Evolutionary conservation across 2,329 filamentous ascomycete genomes (phyloP).

Genomic region (Diplodia intermedia): DNA sequence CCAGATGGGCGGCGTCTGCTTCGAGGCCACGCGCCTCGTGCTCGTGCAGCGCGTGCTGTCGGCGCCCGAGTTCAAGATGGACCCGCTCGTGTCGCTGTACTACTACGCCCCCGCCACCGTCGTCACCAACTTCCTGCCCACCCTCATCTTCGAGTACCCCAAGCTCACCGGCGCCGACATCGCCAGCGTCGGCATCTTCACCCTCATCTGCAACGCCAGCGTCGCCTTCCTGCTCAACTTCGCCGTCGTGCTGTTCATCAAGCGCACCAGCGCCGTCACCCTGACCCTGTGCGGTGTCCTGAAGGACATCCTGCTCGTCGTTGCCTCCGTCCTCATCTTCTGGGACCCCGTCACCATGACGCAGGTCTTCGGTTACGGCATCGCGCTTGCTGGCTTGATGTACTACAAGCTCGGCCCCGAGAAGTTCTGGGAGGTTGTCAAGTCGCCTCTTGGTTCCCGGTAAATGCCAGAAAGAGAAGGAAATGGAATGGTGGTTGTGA

Average conservation of each 20-base stretch:
- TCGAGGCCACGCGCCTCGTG: constrained; percentile 82
- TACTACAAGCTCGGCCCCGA: constrained; percentile 89
- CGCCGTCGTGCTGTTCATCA: constrained; percentile 86
- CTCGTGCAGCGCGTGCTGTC: constrained; percentile 84
- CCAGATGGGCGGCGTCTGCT: constrained; percentile 78
- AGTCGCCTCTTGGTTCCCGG: neutral
- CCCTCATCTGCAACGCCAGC: constrained; percentile 76
- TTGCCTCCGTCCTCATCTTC: constrained; percentile 82
- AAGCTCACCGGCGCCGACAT: constrained; percentile 72
- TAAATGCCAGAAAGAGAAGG: neutral
- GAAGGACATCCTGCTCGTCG: constrained; percentile 84
- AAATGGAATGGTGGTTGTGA: neutral
- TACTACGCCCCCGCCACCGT: constrained; percentile 89
- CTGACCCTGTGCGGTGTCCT: constrained; percentile 87
- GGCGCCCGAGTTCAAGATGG: constrained; percentile 89
- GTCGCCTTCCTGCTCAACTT: constrained; percentile 84
- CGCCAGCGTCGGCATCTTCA: constrained; percentile 73
- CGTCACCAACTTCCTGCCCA: constrained; percentile 72
- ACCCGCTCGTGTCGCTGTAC: constrained; percentile 85
- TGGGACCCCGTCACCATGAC: constrained; percentile 74
- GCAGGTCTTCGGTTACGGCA: constrained; percentile 84
- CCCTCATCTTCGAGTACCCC: constrained; percentile 76
- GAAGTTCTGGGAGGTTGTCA: constrained; percentile 60
- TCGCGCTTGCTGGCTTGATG: constrained; percentile 77
- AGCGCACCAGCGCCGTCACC: constrained; percentile 84